phyloP scores from a whole-genome alignment of 805 yeast genomes.

The Candida lessepsii region DNA sequence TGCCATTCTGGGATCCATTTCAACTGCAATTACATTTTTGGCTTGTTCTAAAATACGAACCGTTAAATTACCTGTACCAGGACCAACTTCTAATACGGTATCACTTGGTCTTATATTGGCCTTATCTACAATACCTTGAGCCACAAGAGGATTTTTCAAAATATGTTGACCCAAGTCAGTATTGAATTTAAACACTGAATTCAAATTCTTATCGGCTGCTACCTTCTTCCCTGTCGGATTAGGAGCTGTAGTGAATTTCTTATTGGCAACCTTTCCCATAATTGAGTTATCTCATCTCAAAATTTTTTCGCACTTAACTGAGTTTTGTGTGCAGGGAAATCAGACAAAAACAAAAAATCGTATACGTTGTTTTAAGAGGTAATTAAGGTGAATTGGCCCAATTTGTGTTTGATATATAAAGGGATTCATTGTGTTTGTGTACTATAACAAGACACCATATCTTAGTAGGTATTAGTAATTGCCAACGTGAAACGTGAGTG shows the following conservation, averaged over 20 bases:
- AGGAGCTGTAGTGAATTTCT: constrained; percentile 52
- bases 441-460: no score
- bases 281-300: constrained; percentile 7
- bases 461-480: background rate
- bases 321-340: constrained; percentile 7
- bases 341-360: background rate
- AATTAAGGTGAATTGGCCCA: no score
- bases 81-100: constrained; percentile 93
- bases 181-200: constrained; percentile 92
- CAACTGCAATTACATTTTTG: constrained; percentile 90
- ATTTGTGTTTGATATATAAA: no score
- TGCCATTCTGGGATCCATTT: constrained; percentile 99
- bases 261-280: constrained; percentile 66
- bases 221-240: constrained; percentile 55
- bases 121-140: constrained; percentile 97
- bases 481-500: background rate
- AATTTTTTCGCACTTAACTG: constrained; percentile 5
- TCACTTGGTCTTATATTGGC: constrained; percentile 92
- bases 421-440: background rate
- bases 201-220: constrained; percentile 66
- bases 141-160: constrained; percentile 91
- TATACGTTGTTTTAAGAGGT: background rate
- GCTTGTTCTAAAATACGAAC: constrained; percentile 91
- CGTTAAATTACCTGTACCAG: constrained; percentile 98
- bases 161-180: constrained; percentile 97